Conservation (phyloP, 768 basidiomycete species). For the Amanita phalloides region DNA sequence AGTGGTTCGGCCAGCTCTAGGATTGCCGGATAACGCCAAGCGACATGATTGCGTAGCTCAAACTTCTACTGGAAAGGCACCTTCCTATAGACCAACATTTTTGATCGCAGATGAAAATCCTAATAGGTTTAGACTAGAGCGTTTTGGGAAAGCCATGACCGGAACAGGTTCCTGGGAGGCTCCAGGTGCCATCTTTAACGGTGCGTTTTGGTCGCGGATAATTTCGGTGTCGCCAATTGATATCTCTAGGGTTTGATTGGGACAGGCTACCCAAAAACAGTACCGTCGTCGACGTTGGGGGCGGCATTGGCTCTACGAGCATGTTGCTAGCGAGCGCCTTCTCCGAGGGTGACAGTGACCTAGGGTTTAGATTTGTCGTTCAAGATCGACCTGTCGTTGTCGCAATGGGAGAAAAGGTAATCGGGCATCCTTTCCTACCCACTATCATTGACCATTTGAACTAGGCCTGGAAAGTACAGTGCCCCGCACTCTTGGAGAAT, state of each 20-base stretch:
- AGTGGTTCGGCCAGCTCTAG: conserved; percentile 1
- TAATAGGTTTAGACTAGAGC: conserved; percentile 44
- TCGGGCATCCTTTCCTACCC: not conserved
- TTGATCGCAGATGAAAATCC: conserved; percentile 14
- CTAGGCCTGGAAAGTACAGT: conserved; percentile 48
- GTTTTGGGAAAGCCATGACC: conserved; percentile 71
- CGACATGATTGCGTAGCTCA: not conserved
- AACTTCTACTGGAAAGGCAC: not conserved
- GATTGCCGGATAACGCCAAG: not conserved
- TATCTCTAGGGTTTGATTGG: conserved; percentile 47
- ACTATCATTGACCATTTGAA: conserved; percentile 9
- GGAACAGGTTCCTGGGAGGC: conserved; percentile 65
- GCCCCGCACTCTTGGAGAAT: conserved; percentile 44
- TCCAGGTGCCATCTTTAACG: conserved; percentile 45
- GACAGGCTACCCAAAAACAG: conserved; percentile 34
- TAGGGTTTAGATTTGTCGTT: conserved; percentile 37
- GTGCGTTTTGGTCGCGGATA: conserved; percentile 18
- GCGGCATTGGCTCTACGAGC: conserved; percentile 46
- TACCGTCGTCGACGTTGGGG: conserved; percentile 57
- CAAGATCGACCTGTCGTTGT: conserved; percentile 51
- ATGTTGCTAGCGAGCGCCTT: conserved; percentile 23
- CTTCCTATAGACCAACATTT: not conserved
- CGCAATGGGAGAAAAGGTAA: conserved; percentile 39
- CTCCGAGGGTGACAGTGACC: conserved; percentile 14
- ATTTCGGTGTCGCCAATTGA: not conserved